These are phyloP conservation scores for Rusavskia elegans DNA, from an alignment of 495 filamentous ascomycete genomes.

Conservation along the genomic window DNA sequence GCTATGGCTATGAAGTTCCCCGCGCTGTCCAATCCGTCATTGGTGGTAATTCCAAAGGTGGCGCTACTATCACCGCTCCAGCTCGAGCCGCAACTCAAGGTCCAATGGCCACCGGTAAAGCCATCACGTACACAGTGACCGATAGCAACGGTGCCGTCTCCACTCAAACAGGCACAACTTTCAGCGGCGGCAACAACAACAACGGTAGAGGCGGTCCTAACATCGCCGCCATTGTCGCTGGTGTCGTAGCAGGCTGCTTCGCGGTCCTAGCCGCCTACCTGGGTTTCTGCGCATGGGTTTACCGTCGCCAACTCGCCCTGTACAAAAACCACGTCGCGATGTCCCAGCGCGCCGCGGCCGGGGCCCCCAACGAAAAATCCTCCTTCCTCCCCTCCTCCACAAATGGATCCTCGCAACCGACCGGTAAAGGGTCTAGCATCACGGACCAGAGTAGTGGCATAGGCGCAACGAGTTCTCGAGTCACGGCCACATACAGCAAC, in stretches of 20 bases:
- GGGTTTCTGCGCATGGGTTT: conserved; percentile 57
- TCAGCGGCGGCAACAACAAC: conserved; percentile 4
- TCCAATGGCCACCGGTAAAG: conserved; percentile 49
- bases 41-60: conserved; percentile 42
- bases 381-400: conserved; percentile 12
- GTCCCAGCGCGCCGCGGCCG: conserved; percentile 21
- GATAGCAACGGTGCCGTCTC: conserved; percentile 42
- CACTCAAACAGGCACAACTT: conserved; percentile 18
- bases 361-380: conserved; percentile 18
- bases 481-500: background rate
- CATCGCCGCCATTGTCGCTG: conserved; percentile 45
- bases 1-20: conserved; percentile 50
- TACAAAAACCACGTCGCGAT: conserved; percentile 49
- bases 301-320: conserved; percentile 42
- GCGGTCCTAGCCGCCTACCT: conserved; percentile 43
- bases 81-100: conserved; percentile 46
- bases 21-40: conserved; percentile 41
- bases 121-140: conserved; percentile 41
- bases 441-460: conserved; percentile 4
- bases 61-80: conserved; percentile 52
- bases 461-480: conserved; percentile 7
- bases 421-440: conserved; percentile 10
- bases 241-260: conserved; percentile 43
- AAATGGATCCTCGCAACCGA: conserved; percentile 10
- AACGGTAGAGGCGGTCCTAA: conserved; percentile 21